phyloP scores from a whole-genome alignment of 2,329 filamentous ascomycete genomes.

The Penicillium nordicum region DNA sequence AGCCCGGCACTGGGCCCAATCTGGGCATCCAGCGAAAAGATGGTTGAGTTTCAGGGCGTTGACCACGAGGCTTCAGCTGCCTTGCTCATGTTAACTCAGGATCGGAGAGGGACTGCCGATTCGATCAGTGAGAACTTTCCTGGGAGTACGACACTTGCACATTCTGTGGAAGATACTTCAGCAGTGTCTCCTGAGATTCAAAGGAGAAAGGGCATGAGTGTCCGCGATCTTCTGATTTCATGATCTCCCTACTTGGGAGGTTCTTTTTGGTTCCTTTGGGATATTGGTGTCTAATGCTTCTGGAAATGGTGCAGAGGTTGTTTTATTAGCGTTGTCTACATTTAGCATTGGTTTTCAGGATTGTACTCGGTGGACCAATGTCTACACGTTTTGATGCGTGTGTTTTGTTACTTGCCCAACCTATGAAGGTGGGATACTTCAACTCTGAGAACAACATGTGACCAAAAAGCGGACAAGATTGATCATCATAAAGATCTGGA shows the following conservation, averaged over 20 bases:
- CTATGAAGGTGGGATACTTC: neutral
- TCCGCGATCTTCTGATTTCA: slow-evolving; percentile 53
- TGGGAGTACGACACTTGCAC: neutral
- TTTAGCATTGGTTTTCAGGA: neutral
- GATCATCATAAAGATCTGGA: too few species aligned
- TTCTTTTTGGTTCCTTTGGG: slow-evolving; percentile 1
- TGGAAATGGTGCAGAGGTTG: neutral
- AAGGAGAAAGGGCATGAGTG: slow-evolving; percentile 51
- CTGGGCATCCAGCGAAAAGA: slow-evolving; percentile 19
- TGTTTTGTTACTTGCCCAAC: neutral
- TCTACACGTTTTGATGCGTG: neutral
- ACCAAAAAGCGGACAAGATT: neutral
- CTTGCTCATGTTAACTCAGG: slow-evolving; percentile 80
- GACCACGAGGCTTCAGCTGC: slow-evolving; percentile 83
- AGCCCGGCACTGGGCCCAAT: slow-evolving; percentile 36
- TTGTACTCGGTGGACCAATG: neutral
- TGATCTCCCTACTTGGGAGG: slow-evolving; percentile 22
- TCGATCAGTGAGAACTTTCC: slow-evolving; percentile 27
- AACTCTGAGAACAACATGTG: neutral
- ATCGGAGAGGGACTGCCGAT: slow-evolving; percentile 57
- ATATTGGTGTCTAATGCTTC: neutral
- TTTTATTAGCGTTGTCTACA: neutral
- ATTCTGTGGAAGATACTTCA: slow-evolving; percentile 3
- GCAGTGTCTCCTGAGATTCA: slow-evolving; percentile 18
- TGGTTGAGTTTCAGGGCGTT: slow-evolving; percentile 35